phyloP scores from a whole-genome alignment of 352 stramenopile genomes.

The Globisporangium nunn region DNA sequence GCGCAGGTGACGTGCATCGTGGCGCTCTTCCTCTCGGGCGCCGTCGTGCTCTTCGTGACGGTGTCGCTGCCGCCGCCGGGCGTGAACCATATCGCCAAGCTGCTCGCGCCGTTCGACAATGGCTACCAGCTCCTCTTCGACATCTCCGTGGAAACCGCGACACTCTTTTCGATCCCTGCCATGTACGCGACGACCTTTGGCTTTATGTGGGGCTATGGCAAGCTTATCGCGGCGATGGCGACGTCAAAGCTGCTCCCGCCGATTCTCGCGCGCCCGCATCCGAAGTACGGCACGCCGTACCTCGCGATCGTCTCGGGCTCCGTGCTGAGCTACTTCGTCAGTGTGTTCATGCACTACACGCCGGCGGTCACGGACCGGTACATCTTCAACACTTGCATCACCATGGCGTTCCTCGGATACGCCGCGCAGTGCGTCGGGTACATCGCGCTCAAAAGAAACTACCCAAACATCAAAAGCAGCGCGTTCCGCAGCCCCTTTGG shows the following conservation, averaged over 20 bases:
- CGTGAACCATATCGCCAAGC: conserved; percentile 18
- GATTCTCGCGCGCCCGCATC: conserved; percentile 8
- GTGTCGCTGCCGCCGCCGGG: conserved; percentile 16
- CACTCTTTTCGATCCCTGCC: conserved; percentile 26
- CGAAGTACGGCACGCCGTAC: conserved; percentile 14
- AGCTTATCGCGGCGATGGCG: conserved; percentile 26
- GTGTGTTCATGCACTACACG: conserved; percentile 17
- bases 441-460: conserved; percentile 23
- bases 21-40: conserved; percentile 14
- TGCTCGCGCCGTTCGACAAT: conserved; percentile 22
- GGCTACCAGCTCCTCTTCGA: conserved; percentile 23
- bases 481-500: conserved; percentile 27
- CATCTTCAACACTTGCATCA: conserved; percentile 28
- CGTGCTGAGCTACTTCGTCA: conserved; percentile 17
- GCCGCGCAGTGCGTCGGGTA: conserved; percentile 24
- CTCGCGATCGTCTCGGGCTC: conserved; percentile 18
- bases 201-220: conserved; percentile 32
- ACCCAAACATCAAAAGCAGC: conserved; percentile 20
- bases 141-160: conserved; percentile 17
- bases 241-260: conserved; percentile 24
- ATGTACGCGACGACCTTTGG: conserved; percentile 27
- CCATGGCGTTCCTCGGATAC: conserved; percentile 23
- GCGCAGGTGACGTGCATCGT: conserved; percentile 19
- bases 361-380: conserved; percentile 14
- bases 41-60: conserved; percentile 20